A percentile compares a stretch with the other conserved stretches of the same genome.
These are phyloP conservation scores for Fusarium sp. DNA, from an alignment of 2,329 filamentous ascomycete genomes.

Conservation along the genomic window DNA sequence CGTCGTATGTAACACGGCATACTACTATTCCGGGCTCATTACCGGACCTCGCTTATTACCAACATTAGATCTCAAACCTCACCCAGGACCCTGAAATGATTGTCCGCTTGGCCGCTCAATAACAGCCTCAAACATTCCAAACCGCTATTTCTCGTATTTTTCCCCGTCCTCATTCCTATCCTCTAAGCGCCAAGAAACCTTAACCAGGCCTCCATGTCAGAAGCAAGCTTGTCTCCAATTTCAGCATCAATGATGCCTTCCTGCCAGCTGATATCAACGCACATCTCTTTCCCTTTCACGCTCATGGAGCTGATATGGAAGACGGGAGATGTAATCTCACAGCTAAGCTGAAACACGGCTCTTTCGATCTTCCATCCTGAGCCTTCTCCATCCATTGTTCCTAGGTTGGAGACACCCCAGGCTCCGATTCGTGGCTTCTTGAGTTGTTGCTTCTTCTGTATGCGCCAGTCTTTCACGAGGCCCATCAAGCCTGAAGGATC, in stretches of 20 bases:
- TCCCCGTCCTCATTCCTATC: slow-evolving; percentile 18
- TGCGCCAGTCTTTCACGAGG: slow-evolving; percentile 44
- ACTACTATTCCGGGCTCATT: not conserved
- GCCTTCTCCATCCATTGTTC: slow-evolving; percentile 41
- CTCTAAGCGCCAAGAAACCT: slow-evolving; percentile 27
- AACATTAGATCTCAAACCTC: not conserved
- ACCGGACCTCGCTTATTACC: not conserved
- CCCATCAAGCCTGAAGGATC: slow-evolving; percentile 42
- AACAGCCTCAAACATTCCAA: slow-evolving; percentile 7
- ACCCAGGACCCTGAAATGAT: not conserved
- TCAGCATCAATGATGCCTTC: slow-evolving; percentile 31
- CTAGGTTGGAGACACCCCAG: slow-evolving; percentile 47
- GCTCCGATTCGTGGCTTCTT: slow-evolving; percentile 41
- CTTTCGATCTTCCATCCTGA: slow-evolving; percentile 40
- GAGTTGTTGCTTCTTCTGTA: slow-evolving; percentile 25
- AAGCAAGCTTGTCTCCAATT: slow-evolving; percentile 36
- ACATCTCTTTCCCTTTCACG: slow-evolving; percentile 38
- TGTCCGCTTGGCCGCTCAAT: not conserved
- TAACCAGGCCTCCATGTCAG: slow-evolving; percentile 40
- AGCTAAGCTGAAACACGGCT: slow-evolving; percentile 41
- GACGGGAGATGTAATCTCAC: slow-evolving; percentile 35
- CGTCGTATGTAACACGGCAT: not conserved
- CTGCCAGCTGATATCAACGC: slow-evolving; percentile 45
- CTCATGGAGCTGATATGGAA: slow-evolving; percentile 41
- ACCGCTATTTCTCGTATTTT: not conserved